Base-by-base conservation (phyloP, 192 early-diverging fungal genomes). In the Coemansia sp. region DNA sequence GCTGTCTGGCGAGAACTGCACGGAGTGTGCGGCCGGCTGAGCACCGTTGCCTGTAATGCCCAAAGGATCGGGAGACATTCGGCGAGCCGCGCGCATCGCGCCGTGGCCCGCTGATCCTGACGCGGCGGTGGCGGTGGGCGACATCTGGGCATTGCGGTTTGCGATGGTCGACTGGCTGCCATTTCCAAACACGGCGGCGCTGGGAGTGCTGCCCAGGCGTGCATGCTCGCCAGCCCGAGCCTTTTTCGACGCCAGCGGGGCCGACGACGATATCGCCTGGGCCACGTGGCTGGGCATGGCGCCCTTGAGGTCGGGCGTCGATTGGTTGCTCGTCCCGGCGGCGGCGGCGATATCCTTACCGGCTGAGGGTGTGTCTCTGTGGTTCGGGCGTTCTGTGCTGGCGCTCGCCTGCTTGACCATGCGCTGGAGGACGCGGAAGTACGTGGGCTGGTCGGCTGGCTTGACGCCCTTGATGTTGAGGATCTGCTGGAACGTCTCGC, bases 401-500 rank as follows among this genome's bases (percentile, higher is more conserved):
- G 27, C 51, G 8, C 13, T 27, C 3, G 51, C 2, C 19, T n/a
- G 51, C 29, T 54, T 54, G 51, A 54, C 24, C 35, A 60, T 40
- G 17, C 66, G 66, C 13, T 69, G 70, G 21, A 81, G 70, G 7
- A 57, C 5, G 0, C 74, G 70, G 35, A 69, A 39, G 65, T 70
- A 81, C 35, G 75, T 70, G 27, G 76, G 78, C 44, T 90, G 90
- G 7, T 93, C 92, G 1, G 77, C 62, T 13, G 85, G 83, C 39
- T 85, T 84, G 13, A 91, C 56, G 21, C 90, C 90, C 86, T 98
- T 98, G 34, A 99, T 79, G 17, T 92, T 90, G 61, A 99, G 79
- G 24, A 96, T 87, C 53, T 89, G 89, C 54, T 91, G 89, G 54
- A 97, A 95, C 21, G 85, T 88, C 8, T 71, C 80, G 6, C 87